Base-by-base conservation (phyloP, 805 yeast species). In the Saccharomycodes ludwigii region DNA sequence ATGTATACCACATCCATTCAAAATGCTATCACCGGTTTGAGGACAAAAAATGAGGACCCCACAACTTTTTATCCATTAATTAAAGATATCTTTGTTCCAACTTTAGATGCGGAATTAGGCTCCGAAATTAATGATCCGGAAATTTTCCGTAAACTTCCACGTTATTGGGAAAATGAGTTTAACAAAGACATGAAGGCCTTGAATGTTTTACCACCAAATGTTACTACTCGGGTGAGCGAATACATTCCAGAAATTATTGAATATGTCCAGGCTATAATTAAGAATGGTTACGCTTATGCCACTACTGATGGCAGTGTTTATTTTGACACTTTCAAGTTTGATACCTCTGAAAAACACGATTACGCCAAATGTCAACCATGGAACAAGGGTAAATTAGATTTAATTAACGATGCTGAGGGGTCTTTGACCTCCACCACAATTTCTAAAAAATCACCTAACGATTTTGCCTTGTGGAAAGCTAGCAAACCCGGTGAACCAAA, bases 361-460 rank as follows among this genome's bases (percentile, higher is more conserved):
- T 91, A 91, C 54, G 97, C 97, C 23, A 91, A 91, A 57, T 72
- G 86, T 47, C 97, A 91, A 60, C 98, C 98, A 13, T 88, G 97
- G 97, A 91, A 86, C 51, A 83, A 84, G 58, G 94, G 95, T 31
- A 76, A 85, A 43, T 57, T 74, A 53, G 85, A 75, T 28, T 70
- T 91, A 37, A 80, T 91, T 34, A 78, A 77, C 33, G 98, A 91
- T 44, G 98, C 95, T 36, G 98, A 91, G 58, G 98, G 98, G 19
- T 76, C 94, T 7, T 63, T 88, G 32, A 59, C 76, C 10, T 38
- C 43, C 20, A 50, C 56, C 34, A 62, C 46, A 12, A 58, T 66
- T 9, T 74, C 78, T 16, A 88, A 91, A 58, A 69, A 65, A 44
- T 76, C 74, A 34, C 56, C 79, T 2, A 79, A 82, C 15, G 98